These are phyloP conservation scores for Peronospora belbahrii DNA, from an alignment of 352 stramenopile genomes.

Conservation along the genomic window DNA sequence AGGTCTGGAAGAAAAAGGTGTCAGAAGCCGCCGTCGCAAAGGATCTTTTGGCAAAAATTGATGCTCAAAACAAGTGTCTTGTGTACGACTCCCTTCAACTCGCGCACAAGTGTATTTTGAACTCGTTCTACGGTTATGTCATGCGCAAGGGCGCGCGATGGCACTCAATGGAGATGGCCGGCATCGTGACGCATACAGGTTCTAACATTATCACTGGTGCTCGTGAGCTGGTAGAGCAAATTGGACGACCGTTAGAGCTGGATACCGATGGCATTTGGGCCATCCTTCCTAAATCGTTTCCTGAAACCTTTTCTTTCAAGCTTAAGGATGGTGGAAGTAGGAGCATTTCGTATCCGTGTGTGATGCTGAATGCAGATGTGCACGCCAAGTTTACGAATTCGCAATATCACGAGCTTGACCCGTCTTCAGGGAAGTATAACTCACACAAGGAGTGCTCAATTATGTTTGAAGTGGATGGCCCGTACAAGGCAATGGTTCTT, in stretches of 20 bases:
- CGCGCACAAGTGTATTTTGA: constrained; percentile 99
- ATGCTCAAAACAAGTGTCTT: constrained; percentile 83
- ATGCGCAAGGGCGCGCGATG: constrained; percentile 98
- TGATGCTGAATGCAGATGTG: constrained; percentile 99
- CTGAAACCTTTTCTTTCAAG: constrained; percentile 94
- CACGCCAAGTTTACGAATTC: constrained; percentile 98
- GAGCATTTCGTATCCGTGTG: constrained; percentile 96
- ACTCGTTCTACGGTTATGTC: constrained; percentile 99
- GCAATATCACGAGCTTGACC: constrained; percentile 82
- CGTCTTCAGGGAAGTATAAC: constrained; percentile 78
- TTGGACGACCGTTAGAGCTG: constrained; percentile 96
- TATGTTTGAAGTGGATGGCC: constrained; percentile 98
- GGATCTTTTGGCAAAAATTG: constrained; percentile 79
- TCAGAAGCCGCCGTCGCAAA: constrained; percentile 68
- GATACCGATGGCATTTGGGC: constrained; percentile 99
- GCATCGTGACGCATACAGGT: constrained; percentile 98
- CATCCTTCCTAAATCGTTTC: constrained; percentile 96
- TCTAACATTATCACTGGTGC: constrained; percentile 97
- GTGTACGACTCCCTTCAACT: constrained; percentile 98
- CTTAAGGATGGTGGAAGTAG: constrained; percentile 55
- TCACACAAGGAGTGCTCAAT: constrained; percentile 96
- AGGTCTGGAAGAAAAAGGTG: constrained; percentile 89
- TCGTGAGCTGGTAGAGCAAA: constrained; percentile 88
- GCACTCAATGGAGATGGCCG: constrained; percentile 99
- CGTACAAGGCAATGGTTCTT: constrained; percentile 98